phyloP scores from a whole-genome alignment of 495 filamentous ascomycete genomes.

The Penicillium argentinense region DNA sequence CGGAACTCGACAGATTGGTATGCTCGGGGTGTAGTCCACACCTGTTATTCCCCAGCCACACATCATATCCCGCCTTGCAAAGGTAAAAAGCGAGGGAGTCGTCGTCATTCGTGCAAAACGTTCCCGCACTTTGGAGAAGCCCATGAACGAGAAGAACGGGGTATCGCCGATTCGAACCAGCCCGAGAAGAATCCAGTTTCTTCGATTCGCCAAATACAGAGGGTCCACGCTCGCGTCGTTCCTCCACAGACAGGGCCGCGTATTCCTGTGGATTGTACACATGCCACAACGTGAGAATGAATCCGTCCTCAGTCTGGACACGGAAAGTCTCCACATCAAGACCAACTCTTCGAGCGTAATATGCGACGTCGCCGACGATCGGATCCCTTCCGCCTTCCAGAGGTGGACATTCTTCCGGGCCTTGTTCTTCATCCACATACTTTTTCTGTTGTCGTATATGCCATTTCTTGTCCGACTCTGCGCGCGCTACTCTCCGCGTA shows the following conservation, averaged over 20 bases:
- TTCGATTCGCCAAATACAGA: slow-evolving; percentile 30
- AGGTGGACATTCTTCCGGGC: slow-evolving; percentile 59
- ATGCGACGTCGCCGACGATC: slow-evolving; percentile 73
- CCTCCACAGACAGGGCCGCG: slow-evolving; percentile 41
- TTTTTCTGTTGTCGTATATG: slow-evolving; percentile 43
- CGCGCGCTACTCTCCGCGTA: slow-evolving; percentile 50
- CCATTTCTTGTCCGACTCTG: slow-evolving; percentile 61
- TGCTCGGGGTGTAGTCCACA: slow-evolving; percentile 84
- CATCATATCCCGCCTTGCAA: slow-evolving; percentile 90
- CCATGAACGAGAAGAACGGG: slow-evolving; percentile 89
- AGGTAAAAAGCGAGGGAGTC: slow-evolving; percentile 89
- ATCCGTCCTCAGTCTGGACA: slow-evolving; percentile 94
- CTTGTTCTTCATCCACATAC: slow-evolving; percentile 37
- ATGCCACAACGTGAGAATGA: slow-evolving; percentile 85
- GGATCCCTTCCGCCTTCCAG: slow-evolving; percentile 79
- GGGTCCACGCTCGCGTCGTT: slow-evolving; percentile 33
- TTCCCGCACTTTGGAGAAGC: slow-evolving; percentile 80
- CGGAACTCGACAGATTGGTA: slow-evolving; percentile 62
- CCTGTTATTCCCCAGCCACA: slow-evolving; percentile 95
- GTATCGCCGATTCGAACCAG: slow-evolving; percentile 61
- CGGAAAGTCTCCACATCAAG: slow-evolving; percentile 81
- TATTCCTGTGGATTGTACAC: slow-evolving; percentile 83
- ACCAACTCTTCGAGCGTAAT: slow-evolving; percentile 87
- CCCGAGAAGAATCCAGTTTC: slow-evolving; percentile 2
- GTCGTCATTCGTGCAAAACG: slow-evolving; percentile 90